Conservation (phyloP, 305 asterid species). For the Ruellia speciosa region DNA sequence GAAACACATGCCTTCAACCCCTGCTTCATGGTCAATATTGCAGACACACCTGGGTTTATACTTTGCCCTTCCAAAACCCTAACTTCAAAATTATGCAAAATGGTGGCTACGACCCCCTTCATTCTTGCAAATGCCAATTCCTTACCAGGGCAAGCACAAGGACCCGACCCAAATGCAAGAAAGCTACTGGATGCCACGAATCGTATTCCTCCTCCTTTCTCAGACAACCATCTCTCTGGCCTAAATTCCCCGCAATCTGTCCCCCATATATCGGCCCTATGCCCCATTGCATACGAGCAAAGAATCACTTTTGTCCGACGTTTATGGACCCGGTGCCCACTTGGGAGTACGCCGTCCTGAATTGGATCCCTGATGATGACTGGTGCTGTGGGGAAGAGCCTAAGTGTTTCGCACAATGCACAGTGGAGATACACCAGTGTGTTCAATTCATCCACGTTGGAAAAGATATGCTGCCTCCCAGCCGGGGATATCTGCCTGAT, state of each 20-base stretch:
- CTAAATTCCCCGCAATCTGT: slow-evolving; percentile 40
- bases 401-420: slow-evolving; percentile 34
- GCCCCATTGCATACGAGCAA: slow-evolving; percentile 46
- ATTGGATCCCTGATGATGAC: slow-evolving; percentile 30
- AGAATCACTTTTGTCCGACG: slow-evolving; percentile 30
- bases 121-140: slow-evolving; percentile 34
- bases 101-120: slow-evolving; percentile 40
- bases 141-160: slow-evolving; percentile 41
- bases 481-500: slow-evolving; percentile 9
- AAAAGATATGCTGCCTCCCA: slow-evolving; percentile 11
- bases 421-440: slow-evolving; percentile 39
- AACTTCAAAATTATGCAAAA: slow-evolving; percentile 33
- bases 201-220: slow-evolving; percentile 13
- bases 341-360: slow-evolving; percentile 39
- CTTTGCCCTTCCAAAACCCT: slow-evolving; percentile 32
- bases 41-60: slow-evolving; percentile 30
- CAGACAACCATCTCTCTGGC: slow-evolving; percentile 51
- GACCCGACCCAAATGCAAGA: slow-evolving; percentile 45
- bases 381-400: slow-evolving; percentile 43
- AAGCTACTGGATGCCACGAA: slow-evolving; percentile 28
- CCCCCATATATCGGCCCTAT: slow-evolving; percentile 41
- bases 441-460: slow-evolving; percentile 21
- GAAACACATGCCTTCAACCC: slow-evolving; percentile 34
- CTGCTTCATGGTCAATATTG: slow-evolving; percentile 30
- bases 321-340: slow-evolving; percentile 35